Evolutionary conservation across 768 basidiomycete species (phyloP).

Genomic region (Suillus bovinus): DNA sequence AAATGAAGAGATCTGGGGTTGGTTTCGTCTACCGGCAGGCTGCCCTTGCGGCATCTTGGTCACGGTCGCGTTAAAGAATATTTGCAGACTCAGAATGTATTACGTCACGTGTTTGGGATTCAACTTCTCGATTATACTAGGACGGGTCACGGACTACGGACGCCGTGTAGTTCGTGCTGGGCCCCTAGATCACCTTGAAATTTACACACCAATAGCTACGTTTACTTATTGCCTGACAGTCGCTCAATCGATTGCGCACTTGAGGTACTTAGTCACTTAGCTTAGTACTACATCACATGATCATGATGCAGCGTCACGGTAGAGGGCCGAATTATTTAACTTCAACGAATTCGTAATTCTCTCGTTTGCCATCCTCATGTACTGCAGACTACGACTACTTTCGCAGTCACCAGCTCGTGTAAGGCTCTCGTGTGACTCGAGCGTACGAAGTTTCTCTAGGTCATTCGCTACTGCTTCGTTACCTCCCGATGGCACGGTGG

Average conservation of each 20-base stretch:
- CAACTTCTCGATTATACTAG: not conserved
- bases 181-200: too few species aligned
- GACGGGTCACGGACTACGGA: too few species aligned
- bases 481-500: conserved; percentile 41
- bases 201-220: too few species aligned
- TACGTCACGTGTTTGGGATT: conserved; percentile 26
- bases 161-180: too few species aligned
- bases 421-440: not conserved
- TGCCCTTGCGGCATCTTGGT: not conserved
- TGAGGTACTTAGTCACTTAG: too few species aligned
- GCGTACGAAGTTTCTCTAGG: not conserved
- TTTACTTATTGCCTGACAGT: too few species aligned
- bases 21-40: not conserved
- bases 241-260: too few species aligned
- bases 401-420: not conserved
- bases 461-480: conserved; percentile 15
- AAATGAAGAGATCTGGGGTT: conserved; percentile 17
- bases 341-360: not conserved
- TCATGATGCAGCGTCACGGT: too few species aligned
- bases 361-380: not conserved
- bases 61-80: conserved; percentile 28
- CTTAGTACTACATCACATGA: too few species aligned
- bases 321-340: too few species aligned
- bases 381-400: conserved; percentile 3
- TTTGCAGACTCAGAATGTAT: conserved; percentile 11